Conservation (phyloP, 257 asterid species). For the Sherardia arvensis region DNA sequence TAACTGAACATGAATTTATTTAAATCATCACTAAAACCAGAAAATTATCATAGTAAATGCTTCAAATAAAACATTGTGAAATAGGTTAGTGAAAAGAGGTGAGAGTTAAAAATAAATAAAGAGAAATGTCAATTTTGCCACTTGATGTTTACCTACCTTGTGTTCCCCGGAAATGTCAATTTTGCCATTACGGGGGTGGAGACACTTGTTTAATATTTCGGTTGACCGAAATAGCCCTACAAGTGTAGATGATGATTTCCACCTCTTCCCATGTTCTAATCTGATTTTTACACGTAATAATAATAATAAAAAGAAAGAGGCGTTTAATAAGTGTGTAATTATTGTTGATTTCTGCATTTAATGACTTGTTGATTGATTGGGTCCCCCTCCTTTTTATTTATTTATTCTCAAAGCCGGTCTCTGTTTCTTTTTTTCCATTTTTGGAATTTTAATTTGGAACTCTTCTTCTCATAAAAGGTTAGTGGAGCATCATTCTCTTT, state of each 20-base stretch:
- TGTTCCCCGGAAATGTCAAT: conserved; percentile 18
- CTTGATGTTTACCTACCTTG: conserved; percentile 46
- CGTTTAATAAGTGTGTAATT: conserved; percentile 29
- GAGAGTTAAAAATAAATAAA: no score
- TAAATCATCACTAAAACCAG: no score
- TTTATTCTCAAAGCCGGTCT: background rate
- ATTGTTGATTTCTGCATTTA: conserved; percentile 42
- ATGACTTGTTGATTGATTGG: conserved; percentile 49
- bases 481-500: background rate
- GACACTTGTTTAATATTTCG: background rate
- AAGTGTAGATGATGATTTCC: conserved; percentile 4
- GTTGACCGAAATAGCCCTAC: conserved; percentile 31
- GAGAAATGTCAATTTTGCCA: conserved; percentile 40
- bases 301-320: conserved; percentile 8
- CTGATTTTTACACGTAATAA: conserved; percentile 30
- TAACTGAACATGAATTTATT: no score
- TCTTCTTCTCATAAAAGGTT: background rate
- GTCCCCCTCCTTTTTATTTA: conserved; percentile 23
- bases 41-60: no score
- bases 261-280: conserved; percentile 19
- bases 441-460: background rate
- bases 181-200: conserved; percentile 14
- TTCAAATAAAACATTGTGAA: no score
- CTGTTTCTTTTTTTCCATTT: background rate
- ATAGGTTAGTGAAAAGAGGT: no score